A percentile compares a stretch with the other conserved stretches of the same genome.
Evolutionary conservation across 1,284 basidiomycete species (phyloP).

Genomic region (Lignosus rhinocerotis): DNA sequence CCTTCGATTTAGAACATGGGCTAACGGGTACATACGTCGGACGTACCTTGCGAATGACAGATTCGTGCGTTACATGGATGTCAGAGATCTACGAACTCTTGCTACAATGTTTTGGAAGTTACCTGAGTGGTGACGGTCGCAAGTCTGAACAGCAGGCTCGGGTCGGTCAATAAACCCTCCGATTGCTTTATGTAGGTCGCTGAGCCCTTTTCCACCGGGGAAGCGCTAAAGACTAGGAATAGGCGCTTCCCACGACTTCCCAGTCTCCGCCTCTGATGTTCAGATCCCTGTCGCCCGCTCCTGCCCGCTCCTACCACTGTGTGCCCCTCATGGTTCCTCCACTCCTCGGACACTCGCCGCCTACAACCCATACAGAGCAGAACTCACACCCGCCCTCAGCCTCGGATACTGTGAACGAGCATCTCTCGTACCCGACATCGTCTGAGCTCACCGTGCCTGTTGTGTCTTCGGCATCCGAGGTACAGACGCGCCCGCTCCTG

Average conservation of each 20-base stretch:
- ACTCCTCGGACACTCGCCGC: conserved; percentile 6
- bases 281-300: background rate
- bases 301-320: background rate
- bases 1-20: no score
- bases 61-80: no score
- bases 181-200: background rate
- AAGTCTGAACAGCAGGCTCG: no score
- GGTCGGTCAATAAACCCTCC: no score
- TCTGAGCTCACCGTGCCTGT: conserved; percentile 11
- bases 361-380: background rate
- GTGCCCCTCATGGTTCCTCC: conserved; percentile 9
- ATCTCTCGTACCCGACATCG: conserved; percentile 30
- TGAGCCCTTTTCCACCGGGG: background rate
- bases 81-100: no score
- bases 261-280: conserved; percentile 2
- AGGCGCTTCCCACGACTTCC: background rate
- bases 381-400: background rate
- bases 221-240: background rate
- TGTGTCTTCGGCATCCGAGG: conserved; percentile 15
- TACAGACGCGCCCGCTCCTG: conserved; percentile 32
- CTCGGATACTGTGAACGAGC: conserved; percentile 13
- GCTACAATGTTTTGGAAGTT: no score
- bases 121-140: no score
- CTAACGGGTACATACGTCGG: no score
- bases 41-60: no score